Evolutionary conservation across 2,329 filamentous ascomycete genomes (phyloP).

Genomic region (Alternaria sp.): DNA sequence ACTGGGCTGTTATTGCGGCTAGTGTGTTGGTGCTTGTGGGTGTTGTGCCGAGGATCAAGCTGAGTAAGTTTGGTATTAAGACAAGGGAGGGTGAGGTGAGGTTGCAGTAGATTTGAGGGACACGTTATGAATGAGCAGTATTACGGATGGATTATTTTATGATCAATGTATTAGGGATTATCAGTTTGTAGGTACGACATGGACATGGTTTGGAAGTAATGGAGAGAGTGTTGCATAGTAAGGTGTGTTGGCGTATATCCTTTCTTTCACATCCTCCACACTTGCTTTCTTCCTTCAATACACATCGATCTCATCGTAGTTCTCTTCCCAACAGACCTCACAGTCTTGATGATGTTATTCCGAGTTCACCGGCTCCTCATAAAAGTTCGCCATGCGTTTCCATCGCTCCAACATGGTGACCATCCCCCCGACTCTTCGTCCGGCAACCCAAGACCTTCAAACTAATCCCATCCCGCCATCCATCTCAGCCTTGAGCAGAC

Average conservation of each 20-base stretch:
- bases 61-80: slow-evolving; percentile 76
- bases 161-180: no score
- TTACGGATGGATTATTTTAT: background rate
- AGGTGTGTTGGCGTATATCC: background rate
- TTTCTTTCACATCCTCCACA: background rate
- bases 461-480: background rate
- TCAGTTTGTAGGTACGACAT: background rate
- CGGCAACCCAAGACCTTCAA: background rate
- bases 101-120: background rate
- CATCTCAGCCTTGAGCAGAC: background rate
- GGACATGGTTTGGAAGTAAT: background rate
- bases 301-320: background rate
- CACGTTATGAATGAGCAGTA: background rate
- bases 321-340: no score
- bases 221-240: background rate
- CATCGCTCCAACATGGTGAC: no score
- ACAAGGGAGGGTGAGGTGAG: slow-evolving; percentile 23
- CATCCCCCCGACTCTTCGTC: no score
- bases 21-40: slow-evolving; percentile 73
- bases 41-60: slow-evolving; percentile 79
- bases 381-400: no score
- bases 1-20: slow-evolving; percentile 78
- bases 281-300: background rate
- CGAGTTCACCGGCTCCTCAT: no score
- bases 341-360: no score